These are phyloP conservation scores for Saccharomycopsis malanga DNA, from an alignment of 805 yeast genomes.

Conservation along the genomic window DNA sequence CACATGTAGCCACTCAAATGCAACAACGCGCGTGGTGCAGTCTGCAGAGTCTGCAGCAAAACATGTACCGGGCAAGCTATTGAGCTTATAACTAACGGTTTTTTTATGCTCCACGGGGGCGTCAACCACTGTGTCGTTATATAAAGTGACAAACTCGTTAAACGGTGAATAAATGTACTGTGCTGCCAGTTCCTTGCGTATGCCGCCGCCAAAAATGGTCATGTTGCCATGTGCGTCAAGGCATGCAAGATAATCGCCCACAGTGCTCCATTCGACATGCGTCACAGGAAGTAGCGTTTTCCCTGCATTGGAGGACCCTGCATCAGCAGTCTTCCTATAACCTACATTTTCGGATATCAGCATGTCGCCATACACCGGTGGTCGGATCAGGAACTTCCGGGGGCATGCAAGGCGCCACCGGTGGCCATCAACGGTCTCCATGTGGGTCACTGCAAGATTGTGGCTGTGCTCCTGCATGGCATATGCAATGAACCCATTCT, in stretches of 20 bases:
- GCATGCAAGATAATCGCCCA: conserved; percentile 76
- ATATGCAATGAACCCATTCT: conserved; percentile 78
- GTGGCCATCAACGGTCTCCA: conserved; percentile 69
- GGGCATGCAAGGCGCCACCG: conserved; percentile 65
- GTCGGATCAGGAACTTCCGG: conserved; percentile 17
- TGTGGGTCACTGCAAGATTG: conserved; percentile 49
- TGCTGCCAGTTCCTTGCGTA: conserved; percentile 27
- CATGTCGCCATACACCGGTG: not conserved
- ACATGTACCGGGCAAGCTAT: not conserved
- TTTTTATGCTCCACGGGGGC: conserved; percentile 1
- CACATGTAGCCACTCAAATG: conserved; percentile 67
- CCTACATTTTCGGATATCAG: not conserved
- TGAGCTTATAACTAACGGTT: not conserved
- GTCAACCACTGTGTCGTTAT: conserved; percentile 30
- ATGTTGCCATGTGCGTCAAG: conserved; percentile 66
- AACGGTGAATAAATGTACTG: conserved; percentile 21
- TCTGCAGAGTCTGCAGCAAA: not conserved
- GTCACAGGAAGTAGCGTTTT: conserved; percentile 22
- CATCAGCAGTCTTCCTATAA: not conserved
- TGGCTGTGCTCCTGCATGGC: conserved; percentile 29
- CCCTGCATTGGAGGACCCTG: conserved; percentile 25
- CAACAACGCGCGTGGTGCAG: conserved; percentile 30
- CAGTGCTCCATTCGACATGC: conserved; percentile 63
- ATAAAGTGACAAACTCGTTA: conserved; percentile 27
- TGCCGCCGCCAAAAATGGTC: conserved; percentile 48